Base-by-base conservation (phyloP, 2,329 filamentous ascomycete species). In the Onygena corvina region DNA sequence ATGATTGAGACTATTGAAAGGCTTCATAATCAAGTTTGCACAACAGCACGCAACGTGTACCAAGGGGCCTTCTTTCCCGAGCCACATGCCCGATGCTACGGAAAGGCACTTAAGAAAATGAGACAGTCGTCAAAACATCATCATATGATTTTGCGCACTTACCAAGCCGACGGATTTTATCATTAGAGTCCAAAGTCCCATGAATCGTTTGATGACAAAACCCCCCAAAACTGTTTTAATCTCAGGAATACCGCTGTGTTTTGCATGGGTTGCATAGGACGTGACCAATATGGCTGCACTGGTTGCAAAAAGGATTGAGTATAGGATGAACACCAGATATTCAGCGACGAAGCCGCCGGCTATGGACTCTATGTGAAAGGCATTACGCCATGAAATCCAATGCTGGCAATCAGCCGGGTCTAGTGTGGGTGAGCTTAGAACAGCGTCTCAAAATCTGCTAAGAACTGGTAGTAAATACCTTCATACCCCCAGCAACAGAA, bases 151-250 rank as follows among this genome's bases (percentile, higher is more conserved):
- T 23, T 8, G 4, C 11, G 2, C 11, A 29, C 34, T 23, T 51
- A 56, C 54, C 44, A 98, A 72, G 20, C 84, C 86, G 49, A 96
- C 79, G 0, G 88, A 94, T 70, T 98, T 98, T 69, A 98, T 96
- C 53, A 90, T 66, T 25, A 98, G 72, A 4, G 92, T 98, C 79
- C 87, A 89, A 59, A 83, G 82, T 18, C 90, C 88, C 20, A 98
- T 76, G 61, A 98, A 98, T 0, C 88, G 90, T 67, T 96, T 95
- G 89, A 98, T 98, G 42, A 96, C 86, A 64, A 98, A 98, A 2
- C 92, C 92, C 3, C 90, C 92, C 61, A 98, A 94, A 61, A 98
- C 96, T 67, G 88, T 94, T 68, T 98, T 98, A 74, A 98, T 98
- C 70, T 98, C 92, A 7, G 88, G 94, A 49, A 98, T 98, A 34